phyloP scores from a whole-genome alignment of 768 basidiomycete genomes.

The Gloeophyllum trabeum region DNA sequence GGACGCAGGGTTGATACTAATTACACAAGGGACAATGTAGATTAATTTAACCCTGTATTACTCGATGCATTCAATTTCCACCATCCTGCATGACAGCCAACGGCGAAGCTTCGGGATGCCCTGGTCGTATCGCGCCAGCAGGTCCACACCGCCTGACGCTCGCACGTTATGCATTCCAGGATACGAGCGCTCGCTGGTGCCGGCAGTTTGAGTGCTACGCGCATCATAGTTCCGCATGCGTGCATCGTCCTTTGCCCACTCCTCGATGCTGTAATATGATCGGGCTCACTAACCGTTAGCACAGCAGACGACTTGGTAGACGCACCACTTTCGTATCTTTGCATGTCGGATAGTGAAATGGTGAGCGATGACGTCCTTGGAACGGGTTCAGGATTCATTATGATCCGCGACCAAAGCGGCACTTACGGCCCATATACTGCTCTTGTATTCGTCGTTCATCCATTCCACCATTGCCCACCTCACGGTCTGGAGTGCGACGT shows the following conservation, averaged over 20 bases:
- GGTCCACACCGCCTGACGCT: not conserved
- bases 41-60: no score
- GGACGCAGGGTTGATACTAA: no score
- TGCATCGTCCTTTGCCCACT: conserved; percentile 21
- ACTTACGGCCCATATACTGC: conserved; percentile 35
- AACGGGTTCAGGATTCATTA: not conserved
- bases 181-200: not conserved
- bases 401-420: conserved; percentile 1
- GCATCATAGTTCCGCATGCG: conserved; percentile 16
- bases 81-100: no score
- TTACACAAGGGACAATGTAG: no score
- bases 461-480: conserved; percentile 45
- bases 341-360: conserved; percentile 32
- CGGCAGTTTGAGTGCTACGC: no score
- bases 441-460: conserved; percentile 29
- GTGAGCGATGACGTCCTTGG: conserved; percentile 36
- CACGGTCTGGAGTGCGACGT: conserved; percentile 30
- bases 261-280: conserved; percentile 16
- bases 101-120: not conserved
- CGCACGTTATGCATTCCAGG: not conserved
- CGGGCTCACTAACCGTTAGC: not conserved
- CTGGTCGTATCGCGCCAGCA: not conserved
- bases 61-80: no score
- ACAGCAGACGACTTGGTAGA: conserved; percentile 2
- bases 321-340: conserved; percentile 31